Conservation (phyloP, 805 yeast species). For the Cyberlindnera misumaiensis region DNA sequence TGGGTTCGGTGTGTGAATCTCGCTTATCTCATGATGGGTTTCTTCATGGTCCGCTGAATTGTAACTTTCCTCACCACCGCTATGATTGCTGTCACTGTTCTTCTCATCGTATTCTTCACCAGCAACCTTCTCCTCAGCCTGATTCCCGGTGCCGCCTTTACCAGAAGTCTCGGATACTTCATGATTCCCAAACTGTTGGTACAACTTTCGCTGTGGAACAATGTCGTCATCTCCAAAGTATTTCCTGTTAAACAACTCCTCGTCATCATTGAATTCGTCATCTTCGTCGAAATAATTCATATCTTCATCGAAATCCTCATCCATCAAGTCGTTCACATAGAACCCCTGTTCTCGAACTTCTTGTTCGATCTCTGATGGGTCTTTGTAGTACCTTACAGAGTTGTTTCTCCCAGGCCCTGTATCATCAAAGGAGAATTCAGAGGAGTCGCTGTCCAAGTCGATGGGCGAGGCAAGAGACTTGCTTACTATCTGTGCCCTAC, state of each 20-base stretch:
- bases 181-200: neutral
- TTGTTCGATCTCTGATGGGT: slow-evolving; percentile 14
- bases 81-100: neutral
- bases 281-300: slow-evolving; percentile 32
- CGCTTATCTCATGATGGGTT: too few species aligned
- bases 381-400: slow-evolving; percentile 47
- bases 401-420: slow-evolving; percentile 42
- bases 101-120: neutral
- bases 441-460: neutral
- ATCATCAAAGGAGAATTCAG: slow-evolving; percentile 44
- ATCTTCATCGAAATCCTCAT: slow-evolving; percentile 36
- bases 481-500: slow-evolving; percentile 22
- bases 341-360: slow-evolving; percentile 25
- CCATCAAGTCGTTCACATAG: slow-evolving; percentile 31
- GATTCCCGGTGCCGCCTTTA: too few species aligned
- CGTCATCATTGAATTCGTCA: slow-evolving; percentile 28
- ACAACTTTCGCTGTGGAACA: slow-evolving; percentile 6
- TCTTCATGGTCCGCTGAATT: too few species aligned
- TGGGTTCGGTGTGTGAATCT: too few species aligned
- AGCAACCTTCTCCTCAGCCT: too few species aligned
- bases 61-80: neutral
- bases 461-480: slow-evolving; percentile 9
- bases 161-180: too few species aligned
- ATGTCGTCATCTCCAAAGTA: slow-evolving; percentile 20
- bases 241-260: slow-evolving; percentile 24